These are phyloP conservation scores for Populus pruinosa DNA, from an alignment of 345 rosid species.

Conservation along the genomic window DNA sequence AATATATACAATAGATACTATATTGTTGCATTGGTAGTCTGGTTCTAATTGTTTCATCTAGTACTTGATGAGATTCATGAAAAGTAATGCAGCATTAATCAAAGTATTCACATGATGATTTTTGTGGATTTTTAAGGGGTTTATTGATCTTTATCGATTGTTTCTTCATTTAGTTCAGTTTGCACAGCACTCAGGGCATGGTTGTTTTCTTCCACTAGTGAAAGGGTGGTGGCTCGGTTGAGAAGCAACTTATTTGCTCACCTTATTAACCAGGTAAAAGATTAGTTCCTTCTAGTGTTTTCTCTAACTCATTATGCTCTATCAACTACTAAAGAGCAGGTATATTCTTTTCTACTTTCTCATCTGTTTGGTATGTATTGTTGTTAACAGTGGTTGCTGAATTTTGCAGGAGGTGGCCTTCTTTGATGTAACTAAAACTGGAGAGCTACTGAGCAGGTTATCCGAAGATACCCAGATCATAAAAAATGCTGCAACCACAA, in stretches of 20 bases:
- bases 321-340: too few species aligned
- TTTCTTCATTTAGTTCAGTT: conserved; percentile 31
- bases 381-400: background rate
- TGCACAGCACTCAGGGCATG: conserved; percentile 50
- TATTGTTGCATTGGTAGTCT: background rate
- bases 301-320: background rate
- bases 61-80: background rate
- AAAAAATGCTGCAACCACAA: conserved; percentile 53
- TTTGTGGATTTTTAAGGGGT: background rate
- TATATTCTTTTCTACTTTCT: too few species aligned
- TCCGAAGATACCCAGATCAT: conserved; percentile 55
- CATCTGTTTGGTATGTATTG: too few species aligned
- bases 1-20: background rate
- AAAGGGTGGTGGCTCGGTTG: conserved; percentile 51
- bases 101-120: background rate
- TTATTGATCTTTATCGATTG: background rate
- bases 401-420: conserved; percentile 47
- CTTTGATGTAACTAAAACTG: conserved; percentile 47
- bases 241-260: conserved; percentile 45
- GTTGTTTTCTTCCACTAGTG: conserved; percentile 47
- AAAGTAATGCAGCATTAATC: too few species aligned
- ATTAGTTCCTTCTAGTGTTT: background rate
- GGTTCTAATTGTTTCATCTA: background rate
- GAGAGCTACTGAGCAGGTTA: conserved; percentile 51
- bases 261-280: conserved; percentile 40